A percentile compares a stretch with the other conserved stretches of the same genome.
Conservation (phyloP, 1,284 basidiomycete genomes). For the Cryptococcus sp. region DNA sequence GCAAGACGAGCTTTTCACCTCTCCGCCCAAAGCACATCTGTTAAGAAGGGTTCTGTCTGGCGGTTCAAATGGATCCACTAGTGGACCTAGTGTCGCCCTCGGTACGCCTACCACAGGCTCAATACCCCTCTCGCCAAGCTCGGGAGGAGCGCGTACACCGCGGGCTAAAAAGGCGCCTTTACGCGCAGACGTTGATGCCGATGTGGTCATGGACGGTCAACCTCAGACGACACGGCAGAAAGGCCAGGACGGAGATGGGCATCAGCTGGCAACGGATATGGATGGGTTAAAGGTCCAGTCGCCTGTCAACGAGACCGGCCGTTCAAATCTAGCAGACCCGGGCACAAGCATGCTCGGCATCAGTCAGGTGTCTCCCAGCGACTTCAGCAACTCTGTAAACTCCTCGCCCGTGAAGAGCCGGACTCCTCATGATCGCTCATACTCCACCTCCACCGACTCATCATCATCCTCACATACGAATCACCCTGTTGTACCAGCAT, state of each 20-base stretch:
- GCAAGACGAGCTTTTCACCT: background rate
- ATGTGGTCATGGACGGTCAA: background rate
- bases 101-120: constrained; percentile 12
- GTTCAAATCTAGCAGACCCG: background rate
- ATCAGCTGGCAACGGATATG: constrained; percentile 23
- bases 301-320: constrained; percentile 8
- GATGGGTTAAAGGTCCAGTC: constrained; percentile 28
- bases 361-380: background rate
- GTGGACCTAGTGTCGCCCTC: constrained; percentile 2
- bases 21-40: constrained; percentile 16
- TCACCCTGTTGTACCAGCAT: constrained; percentile 23
- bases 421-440: constrained; percentile 18
- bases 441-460: constrained; percentile 43
- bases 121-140: constrained; percentile 29
- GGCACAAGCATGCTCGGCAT: constrained; percentile 3
- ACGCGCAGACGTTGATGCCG: constrained; percentile 3
- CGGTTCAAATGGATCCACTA: constrained; percentile 21
- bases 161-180: constrained; percentile 20
- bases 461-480: constrained; percentile 28
- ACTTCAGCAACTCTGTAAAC: background rate
- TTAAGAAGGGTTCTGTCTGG: constrained; percentile 31
- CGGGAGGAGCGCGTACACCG: constrained; percentile 32
- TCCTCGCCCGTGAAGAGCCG: background rate
- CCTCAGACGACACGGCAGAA: constrained; percentile 1
- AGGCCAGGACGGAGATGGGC: constrained; percentile 6